phyloP scores from a whole-genome alignment of 108 stramenopile species.

The Pseudonitzschia multiseries region DNA sequence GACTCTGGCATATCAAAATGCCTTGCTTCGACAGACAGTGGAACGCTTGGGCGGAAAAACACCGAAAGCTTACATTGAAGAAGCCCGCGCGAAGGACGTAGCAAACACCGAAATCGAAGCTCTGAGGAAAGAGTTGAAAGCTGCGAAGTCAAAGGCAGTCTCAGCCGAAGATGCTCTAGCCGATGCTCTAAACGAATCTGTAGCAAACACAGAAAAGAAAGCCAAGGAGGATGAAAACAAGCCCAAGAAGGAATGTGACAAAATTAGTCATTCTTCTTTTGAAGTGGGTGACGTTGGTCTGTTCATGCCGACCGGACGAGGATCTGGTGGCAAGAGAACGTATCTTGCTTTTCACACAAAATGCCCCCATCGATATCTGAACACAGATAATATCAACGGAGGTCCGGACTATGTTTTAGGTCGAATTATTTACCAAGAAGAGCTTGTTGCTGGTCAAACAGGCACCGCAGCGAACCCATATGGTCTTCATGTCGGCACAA shows the following conservation, averaged over 20 bases:
- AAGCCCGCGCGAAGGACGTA: conserved; percentile 32
- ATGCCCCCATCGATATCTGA: conserved; percentile 81
- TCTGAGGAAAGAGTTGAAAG: conserved; percentile 46
- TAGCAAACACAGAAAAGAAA: conserved; percentile 17
- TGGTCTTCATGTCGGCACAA: conserved; percentile 78
- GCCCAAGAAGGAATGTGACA: conserved; percentile 48
- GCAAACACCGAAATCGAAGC: conserved; percentile 29
- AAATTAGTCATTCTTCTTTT: conserved; percentile 85
- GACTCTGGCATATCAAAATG: conserved; percentile 80
- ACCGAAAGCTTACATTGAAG: conserved; percentile 71
- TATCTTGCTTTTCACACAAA: conserved; percentile 84
- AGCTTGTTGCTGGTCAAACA: conserved; percentile 62
- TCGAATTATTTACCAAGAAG: conserved; percentile 79
- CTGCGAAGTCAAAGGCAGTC: conserved; percentile 35
- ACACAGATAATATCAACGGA: conserved; percentile 70
- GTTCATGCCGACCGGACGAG: conserved; percentile 83
- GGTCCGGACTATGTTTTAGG: conserved; percentile 79
- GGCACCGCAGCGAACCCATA: conserved; percentile 82
- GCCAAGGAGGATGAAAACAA: conserved; percentile 10
- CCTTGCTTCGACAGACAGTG: conserved; percentile 67
- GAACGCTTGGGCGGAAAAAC: conserved; percentile 68
- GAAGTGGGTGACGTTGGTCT: conserved; percentile 77
- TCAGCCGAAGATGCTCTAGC: conserved; percentile 36
- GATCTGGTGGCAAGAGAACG: conserved; percentile 65
- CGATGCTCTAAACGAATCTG: conserved; percentile 18